These are phyloP conservation scores for Salvia hispanica DNA, from an alignment of 257 asterid genomes.

Conservation along the genomic window DNA sequence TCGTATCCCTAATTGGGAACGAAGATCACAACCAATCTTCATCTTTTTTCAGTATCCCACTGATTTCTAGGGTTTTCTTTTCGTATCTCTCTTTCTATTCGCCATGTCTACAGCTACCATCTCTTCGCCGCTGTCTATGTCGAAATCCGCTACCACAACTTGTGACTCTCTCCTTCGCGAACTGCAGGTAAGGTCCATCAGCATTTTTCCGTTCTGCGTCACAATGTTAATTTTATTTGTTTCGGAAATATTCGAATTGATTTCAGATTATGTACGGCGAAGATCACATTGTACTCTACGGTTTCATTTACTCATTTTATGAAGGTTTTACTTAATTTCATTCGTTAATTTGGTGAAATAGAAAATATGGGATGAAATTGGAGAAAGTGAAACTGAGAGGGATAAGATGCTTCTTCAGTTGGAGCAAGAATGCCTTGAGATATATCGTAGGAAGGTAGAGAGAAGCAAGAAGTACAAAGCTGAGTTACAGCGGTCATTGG, in stretches of 20 bases:
- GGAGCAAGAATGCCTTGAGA: slow-evolving; percentile 84
- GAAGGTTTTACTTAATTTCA: not conserved
- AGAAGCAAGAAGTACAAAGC: slow-evolving; percentile 60
- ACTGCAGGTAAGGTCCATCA: slow-evolving; percentile 51
- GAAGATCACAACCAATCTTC: slow-evolving; percentile 29
- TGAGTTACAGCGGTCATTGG: slow-evolving; percentile 60
- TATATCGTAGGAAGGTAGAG: slow-evolving; percentile 68
- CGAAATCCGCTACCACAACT: slow-evolving; percentile 59
- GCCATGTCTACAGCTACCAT: slow-evolving; percentile 32
- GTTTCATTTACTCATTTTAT: slow-evolving; percentile 8
- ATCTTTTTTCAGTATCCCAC: slow-evolving; percentile 24
- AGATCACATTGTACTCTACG: not conserved
- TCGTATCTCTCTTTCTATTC: slow-evolving; percentile 3
- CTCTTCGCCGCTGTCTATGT: slow-evolving; percentile 61
- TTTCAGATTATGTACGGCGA: not conserved
- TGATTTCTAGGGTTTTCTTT: slow-evolving; percentile 37
- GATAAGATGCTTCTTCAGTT: slow-evolving; percentile 74
- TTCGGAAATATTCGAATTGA: not conserved
- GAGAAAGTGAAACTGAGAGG: slow-evolving; percentile 67
- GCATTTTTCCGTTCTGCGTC: not conserved
- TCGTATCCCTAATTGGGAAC: slow-evolving; percentile 20
- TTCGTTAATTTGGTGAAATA: slow-evolving; percentile 30
- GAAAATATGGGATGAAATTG: slow-evolving; percentile 83
- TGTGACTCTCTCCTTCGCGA: slow-evolving; percentile 68
- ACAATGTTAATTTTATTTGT: not conserved